These are phyloP conservation scores for Hippophae tibetana DNA, from an alignment of 306 rosid genomes.

Conservation along the genomic window DNA sequence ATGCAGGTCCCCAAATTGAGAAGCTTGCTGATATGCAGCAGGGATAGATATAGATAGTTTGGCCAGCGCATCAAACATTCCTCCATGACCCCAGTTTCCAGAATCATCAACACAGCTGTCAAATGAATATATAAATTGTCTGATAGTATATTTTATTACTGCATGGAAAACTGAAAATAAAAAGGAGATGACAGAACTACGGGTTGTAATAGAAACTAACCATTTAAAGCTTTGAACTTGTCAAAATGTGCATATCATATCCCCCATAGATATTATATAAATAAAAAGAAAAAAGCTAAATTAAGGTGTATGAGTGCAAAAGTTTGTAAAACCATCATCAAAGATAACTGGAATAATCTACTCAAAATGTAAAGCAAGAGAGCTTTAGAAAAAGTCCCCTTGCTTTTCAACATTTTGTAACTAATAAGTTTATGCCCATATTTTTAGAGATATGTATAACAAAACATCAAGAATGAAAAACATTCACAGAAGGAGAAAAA, in stretches of 20 bases:
- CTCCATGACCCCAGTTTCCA: constrained; percentile 90
- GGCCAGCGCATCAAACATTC: constrained; percentile 76
- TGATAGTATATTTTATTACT: constrained; percentile 8
- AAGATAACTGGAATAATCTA: neutral
- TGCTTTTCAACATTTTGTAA: neutral
- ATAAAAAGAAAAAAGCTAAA: too few species aligned
- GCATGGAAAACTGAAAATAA: neutral
- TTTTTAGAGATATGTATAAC: neutral
- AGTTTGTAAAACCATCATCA: too few species aligned
- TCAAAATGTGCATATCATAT: too few species aligned
- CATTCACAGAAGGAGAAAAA: neutral
- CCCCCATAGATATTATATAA: too few species aligned
- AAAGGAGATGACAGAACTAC: neutral
- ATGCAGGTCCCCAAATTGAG: constrained; percentile 79
- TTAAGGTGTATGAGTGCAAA: too few species aligned
- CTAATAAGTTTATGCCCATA: neutral
- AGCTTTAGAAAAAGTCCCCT: neutral
- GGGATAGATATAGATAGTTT: constrained; percentile 61
- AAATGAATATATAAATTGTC: constrained; percentile 14
- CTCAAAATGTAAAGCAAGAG: neutral
- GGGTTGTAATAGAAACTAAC: too few species aligned
- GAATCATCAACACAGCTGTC: constrained; percentile 79
- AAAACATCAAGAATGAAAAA: neutral
- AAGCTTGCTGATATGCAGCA: constrained; percentile 65
- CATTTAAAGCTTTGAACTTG: too few species aligned